Percentiles rank a stretch among this genome's conserved stretches.
Evolutionary conservation across 805 yeast species (phyloP).

Genomic region (Candida dajiaensis): DNA sequence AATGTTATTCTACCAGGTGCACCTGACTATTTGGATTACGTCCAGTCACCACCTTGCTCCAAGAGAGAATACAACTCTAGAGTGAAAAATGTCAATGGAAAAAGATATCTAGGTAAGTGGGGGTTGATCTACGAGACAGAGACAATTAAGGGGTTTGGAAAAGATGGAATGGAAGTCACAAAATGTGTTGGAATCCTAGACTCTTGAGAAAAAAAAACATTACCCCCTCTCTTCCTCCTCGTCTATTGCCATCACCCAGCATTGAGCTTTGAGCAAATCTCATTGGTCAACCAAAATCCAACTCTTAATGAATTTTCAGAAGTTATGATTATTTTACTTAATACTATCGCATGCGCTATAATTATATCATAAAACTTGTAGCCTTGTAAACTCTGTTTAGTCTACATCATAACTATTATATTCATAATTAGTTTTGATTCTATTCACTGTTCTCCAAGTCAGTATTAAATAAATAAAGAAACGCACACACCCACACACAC

Average conservation of each 20-base stretch:
- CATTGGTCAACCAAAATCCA: no score
- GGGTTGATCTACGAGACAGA: constrained; percentile 33
- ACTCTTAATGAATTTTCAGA: no score
- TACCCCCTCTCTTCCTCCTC: no score
- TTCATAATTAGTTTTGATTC: background rate
- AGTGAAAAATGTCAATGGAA: constrained; percentile 25
- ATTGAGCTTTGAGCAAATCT: no score
- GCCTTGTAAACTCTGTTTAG: no score
- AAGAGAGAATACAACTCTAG: constrained; percentile 26
- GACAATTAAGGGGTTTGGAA: constrained; percentile 12
- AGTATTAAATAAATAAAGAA: background rate
- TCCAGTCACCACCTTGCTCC: constrained; percentile 32
- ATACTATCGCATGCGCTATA: no score
- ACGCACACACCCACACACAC: no score
- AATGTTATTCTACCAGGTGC: constrained; percentile 33
- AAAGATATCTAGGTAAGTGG: constrained; percentile 33
- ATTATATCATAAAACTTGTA: no score
- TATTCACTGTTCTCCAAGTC: background rate
- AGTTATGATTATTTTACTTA: no score
- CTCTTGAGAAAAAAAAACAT: background rate
- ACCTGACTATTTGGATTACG: constrained; percentile 34
- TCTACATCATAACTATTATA: no score
- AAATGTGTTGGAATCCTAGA: constrained; percentile 16
- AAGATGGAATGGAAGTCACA: constrained; percentile 13
- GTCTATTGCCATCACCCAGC: no score